Evolutionary conservation across 495 filamentous ascomycete species (phyloP).

Genomic region (Daldinia concentrica): DNA sequence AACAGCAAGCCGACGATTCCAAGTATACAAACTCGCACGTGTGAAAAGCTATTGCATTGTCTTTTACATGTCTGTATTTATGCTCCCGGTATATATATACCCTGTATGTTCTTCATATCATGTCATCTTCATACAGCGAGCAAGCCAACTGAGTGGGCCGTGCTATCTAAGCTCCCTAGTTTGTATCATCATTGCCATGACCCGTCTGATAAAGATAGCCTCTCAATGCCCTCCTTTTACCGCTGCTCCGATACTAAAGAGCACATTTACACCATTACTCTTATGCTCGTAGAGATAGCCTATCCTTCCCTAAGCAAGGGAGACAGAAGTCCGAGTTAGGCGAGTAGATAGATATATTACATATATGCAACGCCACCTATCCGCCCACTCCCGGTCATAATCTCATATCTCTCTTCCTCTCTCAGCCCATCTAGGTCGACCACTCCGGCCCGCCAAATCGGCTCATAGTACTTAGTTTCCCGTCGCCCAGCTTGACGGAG

Average conservation of each 20-base stretch:
- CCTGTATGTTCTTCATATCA: neutral
- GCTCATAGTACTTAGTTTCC: slow-evolving; percentile 74
- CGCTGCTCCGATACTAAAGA: neutral
- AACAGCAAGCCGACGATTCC: no score
- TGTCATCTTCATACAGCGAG: slow-evolving; percentile 11
- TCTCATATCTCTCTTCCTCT: neutral
- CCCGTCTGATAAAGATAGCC: neutral
- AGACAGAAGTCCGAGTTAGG: neutral
- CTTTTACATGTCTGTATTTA: slow-evolving; percentile 5
- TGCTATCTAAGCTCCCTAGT: neutral
- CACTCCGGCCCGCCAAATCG: slow-evolving; percentile 69
- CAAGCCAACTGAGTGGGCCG: neutral
- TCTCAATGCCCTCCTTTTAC: no score
- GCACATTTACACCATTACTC: no score
- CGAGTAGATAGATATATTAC: neutral
- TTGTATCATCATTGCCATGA: neutral
- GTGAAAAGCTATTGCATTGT: neutral
- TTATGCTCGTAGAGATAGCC: no score
- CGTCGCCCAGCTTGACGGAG: slow-evolving; percentile 83
- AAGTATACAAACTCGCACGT: no score
- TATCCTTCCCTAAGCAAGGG: neutral
- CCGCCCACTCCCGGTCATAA: neutral
- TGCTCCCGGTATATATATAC: neutral
- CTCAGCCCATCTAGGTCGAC: neutral
- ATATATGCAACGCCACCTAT: neutral